These are phyloP conservation scores for Agaricales sp. DNA, from an alignment of 1,284 basidiomycete species.

Conservation along the genomic window DNA sequence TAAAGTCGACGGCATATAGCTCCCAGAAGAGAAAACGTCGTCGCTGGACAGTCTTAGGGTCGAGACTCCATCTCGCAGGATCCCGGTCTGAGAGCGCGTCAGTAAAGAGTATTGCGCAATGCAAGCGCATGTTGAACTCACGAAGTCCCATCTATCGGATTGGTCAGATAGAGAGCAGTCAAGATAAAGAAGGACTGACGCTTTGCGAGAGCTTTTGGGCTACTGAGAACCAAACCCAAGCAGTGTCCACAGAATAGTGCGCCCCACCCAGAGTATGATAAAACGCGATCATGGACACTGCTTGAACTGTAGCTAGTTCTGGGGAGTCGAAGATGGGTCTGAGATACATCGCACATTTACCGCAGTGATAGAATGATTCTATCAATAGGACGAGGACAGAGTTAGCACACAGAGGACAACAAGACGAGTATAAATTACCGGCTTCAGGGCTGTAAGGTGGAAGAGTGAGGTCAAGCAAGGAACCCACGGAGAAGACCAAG, in stretches of 20 bases:
- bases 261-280: slow-evolving; percentile 46
- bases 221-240: slow-evolving; percentile 35
- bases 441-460: slow-evolving; percentile 27
- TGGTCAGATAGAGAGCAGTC: slow-evolving; percentile 8
- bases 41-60: slow-evolving; percentile 40
- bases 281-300: slow-evolving; percentile 39
- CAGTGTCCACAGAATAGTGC: slow-evolving; percentile 37
- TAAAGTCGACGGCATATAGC: slow-evolving; percentile 40
- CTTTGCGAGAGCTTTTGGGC: slow-evolving; percentile 47
- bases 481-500: slow-evolving; percentile 48
- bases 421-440: not conserved
- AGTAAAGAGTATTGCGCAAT: not conserved
- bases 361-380: not conserved
- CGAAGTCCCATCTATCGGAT: slow-evolving; percentile 41
- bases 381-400: not conserved
- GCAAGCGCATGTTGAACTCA: slow-evolving; percentile 19
- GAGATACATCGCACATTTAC: slow-evolving; percentile 32
- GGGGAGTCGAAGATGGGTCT: slow-evolving; percentile 55
- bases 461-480: slow-evolving; percentile 52
- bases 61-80: slow-evolving; percentile 45
- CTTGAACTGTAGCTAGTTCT: slow-evolving; percentile 50
- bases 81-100: slow-evolving; percentile 38
- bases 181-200: slow-evolving; percentile 24
- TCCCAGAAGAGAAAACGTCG: slow-evolving; percentile 53
- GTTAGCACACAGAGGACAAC: not conserved